Percentiles rank a stretch among this genome's conserved stretches.
These are phyloP conservation scores for Puccinia hordei DNA, from an alignment of 1,284 basidiomycete species.

Conservation along the genomic window DNA sequence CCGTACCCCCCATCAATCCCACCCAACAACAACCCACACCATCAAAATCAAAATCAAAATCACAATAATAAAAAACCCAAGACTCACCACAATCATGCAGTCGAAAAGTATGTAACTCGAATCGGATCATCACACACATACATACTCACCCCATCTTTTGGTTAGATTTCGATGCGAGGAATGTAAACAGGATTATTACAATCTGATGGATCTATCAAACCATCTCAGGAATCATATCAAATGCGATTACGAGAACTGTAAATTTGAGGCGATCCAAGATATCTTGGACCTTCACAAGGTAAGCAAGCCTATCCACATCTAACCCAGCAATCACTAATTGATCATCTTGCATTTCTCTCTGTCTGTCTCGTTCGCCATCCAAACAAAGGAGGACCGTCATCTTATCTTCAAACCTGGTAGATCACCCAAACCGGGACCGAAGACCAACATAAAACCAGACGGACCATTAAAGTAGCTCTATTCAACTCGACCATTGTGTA, in stretches of 20 bases:
- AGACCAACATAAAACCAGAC: slow-evolving; percentile 24
- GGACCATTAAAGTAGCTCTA: slow-evolving; percentile 30
- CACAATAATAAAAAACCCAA: neutral
- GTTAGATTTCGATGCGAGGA: slow-evolving; percentile 31
- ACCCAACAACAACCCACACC: neutral
- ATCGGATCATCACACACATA: neutral
- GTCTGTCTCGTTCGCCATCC: neutral
- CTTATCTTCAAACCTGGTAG: slow-evolving; percentile 42
- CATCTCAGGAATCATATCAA: slow-evolving; percentile 28
- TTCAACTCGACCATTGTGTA: neutral
- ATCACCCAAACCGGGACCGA: neutral
- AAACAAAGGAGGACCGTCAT: slow-evolving; percentile 41
- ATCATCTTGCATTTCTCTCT: neutral
- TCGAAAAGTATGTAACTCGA: slow-evolving; percentile 5
- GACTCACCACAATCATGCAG: neutral
- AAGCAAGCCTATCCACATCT: neutral
- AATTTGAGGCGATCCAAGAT: slow-evolving; percentile 28
- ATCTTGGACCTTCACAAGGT: slow-evolving; percentile 39
- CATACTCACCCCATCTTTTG: neutral
- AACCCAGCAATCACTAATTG: neutral
- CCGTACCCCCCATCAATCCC: neutral
- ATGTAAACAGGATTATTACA: slow-evolving; percentile 27
- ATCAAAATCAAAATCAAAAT: slow-evolving; percentile 12
- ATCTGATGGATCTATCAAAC: slow-evolving; percentile 11
- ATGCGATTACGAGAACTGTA: slow-evolving; percentile 34